A percentile compares a stretch with the other conserved stretches of the same genome.
phyloP scores from a whole-genome alignment of 2,329 filamentous ascomycete species.

The Exophiala spinifera region DNA sequence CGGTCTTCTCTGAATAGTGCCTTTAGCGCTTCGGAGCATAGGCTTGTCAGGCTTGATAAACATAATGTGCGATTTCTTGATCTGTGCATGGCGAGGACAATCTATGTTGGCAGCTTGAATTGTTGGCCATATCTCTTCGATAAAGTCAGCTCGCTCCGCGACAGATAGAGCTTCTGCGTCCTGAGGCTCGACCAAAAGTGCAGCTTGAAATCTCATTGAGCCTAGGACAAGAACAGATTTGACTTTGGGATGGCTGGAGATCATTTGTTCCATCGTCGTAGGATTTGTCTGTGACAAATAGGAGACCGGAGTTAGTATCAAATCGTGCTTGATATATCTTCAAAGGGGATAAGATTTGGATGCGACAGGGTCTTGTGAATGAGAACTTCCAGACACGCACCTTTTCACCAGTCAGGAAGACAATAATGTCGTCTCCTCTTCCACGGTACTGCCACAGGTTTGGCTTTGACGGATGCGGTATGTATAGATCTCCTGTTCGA shows the following conservation, averaged over 20 bases:
- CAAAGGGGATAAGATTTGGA: too few relatives aligned
- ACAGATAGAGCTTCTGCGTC: slow-evolving; percentile 4
- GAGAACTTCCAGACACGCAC: too few relatives aligned
- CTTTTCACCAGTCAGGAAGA: slow-evolving; percentile 27
- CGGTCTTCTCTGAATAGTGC: slow-evolving; percentile 36
- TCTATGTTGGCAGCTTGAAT: slow-evolving; percentile 33
- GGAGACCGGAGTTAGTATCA: too few relatives aligned
- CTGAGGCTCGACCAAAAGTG: slow-evolving; percentile 27
- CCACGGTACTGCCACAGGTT: slow-evolving; percentile 27
- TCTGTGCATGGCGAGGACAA: slow-evolving; percentile 32
- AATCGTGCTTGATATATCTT: too few relatives aligned
- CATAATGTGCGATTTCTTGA: slow-evolving; percentile 31
- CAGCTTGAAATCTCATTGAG: slow-evolving; percentile 28
- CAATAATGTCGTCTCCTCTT: slow-evolving; percentile 27
- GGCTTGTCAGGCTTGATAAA: slow-evolving; percentile 35
- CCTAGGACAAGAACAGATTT: slow-evolving; percentile 27
- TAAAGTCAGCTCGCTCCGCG: slow-evolving; percentile 20
- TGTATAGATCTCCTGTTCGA: slow-evolving; percentile 45
- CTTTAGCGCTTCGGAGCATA: slow-evolving; percentile 37
- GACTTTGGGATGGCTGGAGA: slow-evolving; percentile 9
- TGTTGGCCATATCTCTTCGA: slow-evolving; percentile 33
- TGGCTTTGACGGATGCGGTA: slow-evolving; percentile 22
- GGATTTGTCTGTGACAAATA: slow-evolving; percentile 11
- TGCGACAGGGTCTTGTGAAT: too few relatives aligned
- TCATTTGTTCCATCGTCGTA: slow-evolving; percentile 4